Evolutionary conservation across 164 flowering plant genomes (phyloP).

Genomic region (Vitis rotundifolia): DNA sequence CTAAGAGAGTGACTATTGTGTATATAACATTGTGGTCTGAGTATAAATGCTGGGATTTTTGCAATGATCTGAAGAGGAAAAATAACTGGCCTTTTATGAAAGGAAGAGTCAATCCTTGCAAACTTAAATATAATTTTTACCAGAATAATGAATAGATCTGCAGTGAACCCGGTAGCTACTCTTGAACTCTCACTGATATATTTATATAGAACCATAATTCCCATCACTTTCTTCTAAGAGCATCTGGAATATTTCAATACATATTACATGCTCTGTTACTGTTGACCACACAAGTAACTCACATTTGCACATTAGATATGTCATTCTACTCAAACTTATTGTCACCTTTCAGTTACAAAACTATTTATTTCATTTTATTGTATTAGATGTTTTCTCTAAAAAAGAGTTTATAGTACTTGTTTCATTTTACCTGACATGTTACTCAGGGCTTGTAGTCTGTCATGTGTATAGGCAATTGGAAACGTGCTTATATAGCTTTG

Average conservation of each 20-base stretch:
- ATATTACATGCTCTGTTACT: not conserved
- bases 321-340: not conserved
- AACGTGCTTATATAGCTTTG: slow-evolving; percentile 68
- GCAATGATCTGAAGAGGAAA: not conserved
- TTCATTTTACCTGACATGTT: not conserved
- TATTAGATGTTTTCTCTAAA: too few relatives aligned
- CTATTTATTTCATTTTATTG: too few relatives aligned
- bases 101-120: not conserved
- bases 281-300: not conserved
- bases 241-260: not conserved
- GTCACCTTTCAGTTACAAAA: not conserved
- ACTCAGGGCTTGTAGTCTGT: slow-evolving; percentile 10
- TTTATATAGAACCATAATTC: too few relatives aligned
- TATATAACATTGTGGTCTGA: not conserved
- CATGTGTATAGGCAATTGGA: slow-evolving; percentile 74
- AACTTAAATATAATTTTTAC: not conserved
- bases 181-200: too few relatives aligned
- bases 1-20: too few relatives aligned
- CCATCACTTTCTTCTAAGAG: not conserved
- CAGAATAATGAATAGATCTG: not conserved
- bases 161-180: not conserved
- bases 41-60: not conserved
- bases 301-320: not conserved
- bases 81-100: not conserved
- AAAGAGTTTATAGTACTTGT: not conserved